Percentiles rank a stretch among this genome's conserved stretches.
Conservation (phyloP, 106 monocot genomes). For the Dactylorhiza incarnata region DNA sequence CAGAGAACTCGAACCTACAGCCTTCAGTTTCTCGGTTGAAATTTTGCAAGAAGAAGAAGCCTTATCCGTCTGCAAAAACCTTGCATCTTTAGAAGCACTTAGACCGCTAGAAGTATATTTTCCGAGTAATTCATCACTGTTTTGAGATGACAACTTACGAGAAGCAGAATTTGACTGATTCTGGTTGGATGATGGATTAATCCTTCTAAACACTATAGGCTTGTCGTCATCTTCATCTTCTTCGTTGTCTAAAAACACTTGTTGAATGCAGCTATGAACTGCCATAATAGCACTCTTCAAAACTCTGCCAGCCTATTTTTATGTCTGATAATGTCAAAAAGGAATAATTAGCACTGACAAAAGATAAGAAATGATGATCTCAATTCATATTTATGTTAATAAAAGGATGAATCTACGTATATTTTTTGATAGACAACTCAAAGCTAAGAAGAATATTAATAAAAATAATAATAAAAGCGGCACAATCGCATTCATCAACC, state of each 20-base stretch:
- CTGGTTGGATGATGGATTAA: slow-evolving; percentile 18
- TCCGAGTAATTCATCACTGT: slow-evolving; percentile 11
- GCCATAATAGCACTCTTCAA: slow-evolving; percentile 15
- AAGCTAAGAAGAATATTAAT: not conserved
- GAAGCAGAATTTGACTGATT: slow-evolving; percentile 22
- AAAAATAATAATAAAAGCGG: not conserved
- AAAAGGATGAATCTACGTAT: not conserved
- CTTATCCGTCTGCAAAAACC: slow-evolving; percentile 16
- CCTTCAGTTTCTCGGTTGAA: slow-evolving; percentile 12
- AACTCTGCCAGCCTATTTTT: not conserved
- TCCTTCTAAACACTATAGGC: slow-evolving; percentile 42
- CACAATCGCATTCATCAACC: too few species aligned
- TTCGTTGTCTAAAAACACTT: slow-evolving; percentile 13
- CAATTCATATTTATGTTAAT: not conserved
- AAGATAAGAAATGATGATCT: not conserved
- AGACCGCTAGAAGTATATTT: slow-evolving; percentile 6
- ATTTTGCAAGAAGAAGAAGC: slow-evolving; percentile 7
- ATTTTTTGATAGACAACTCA: not conserved
- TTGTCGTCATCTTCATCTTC: slow-evolving; percentile 61
- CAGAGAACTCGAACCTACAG: slow-evolving; percentile 5
- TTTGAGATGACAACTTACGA: slow-evolving; percentile 28
- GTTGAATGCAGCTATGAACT: slow-evolving; percentile 23
- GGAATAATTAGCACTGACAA: not conserved
- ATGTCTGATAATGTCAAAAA: not conserved
- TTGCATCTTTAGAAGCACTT: slow-evolving; percentile 8